phyloP scores from a whole-genome alignment of 2,329 filamentous ascomycete species.

The Akanthomyces lecanii region DNA sequence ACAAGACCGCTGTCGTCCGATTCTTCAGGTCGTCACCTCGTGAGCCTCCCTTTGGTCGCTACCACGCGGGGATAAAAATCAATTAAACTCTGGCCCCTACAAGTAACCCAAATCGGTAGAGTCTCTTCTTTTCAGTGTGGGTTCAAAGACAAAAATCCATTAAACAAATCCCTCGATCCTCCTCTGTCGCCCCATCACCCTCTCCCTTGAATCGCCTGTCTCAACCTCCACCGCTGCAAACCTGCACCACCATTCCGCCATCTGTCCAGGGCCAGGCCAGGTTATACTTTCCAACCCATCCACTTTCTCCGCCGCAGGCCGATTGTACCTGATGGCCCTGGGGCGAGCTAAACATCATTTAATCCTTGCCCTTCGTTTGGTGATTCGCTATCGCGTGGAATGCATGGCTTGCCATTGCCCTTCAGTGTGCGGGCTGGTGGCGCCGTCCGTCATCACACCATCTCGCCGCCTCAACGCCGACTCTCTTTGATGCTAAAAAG shows the following conservation, averaged over 20 bases:
- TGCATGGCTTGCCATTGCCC: not conserved
- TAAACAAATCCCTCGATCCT: not conserved
- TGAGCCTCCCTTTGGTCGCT: not conserved
- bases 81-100: not conserved
- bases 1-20: not conserved
- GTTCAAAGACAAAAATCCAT: slow-evolving; percentile 2
- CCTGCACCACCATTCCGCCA: not conserved
- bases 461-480: not conserved
- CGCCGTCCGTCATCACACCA: not conserved
- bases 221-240: not conserved
- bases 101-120: not conserved
- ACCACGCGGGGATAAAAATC: not conserved
- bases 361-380: not conserved
- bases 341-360: not conserved
- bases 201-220: slow-evolving; percentile 4
- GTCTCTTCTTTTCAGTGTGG: not conserved
- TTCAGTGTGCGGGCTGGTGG: not conserved
- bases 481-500: too few species aligned
- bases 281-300: not conserved
- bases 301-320: not conserved
- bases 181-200: not conserved
- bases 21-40: not conserved
- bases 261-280: not conserved
- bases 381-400: not conserved
- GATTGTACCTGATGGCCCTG: not conserved